Base-by-base conservation (phyloP, 257 asterid genomes). In the Leonotis leonurus region DNA sequence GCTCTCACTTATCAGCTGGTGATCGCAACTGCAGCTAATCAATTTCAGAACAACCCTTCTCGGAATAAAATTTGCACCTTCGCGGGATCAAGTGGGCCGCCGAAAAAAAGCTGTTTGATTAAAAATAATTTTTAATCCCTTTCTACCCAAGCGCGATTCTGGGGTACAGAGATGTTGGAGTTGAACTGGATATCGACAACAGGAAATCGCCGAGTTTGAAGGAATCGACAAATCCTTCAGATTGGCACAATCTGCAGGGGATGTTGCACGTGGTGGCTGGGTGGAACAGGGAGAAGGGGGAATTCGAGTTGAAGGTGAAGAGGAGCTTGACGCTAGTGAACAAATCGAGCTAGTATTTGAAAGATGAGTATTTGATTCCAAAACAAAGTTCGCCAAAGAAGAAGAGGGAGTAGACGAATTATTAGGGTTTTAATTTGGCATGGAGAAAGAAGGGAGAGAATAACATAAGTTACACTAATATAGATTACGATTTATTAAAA, bases 231-330 rank as follows among this genome's bases (percentile, higher is more conserved):
- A 85, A 78, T 22, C 85, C 92, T 2, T 66, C 95, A 2, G 98
- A 91, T 41, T 86, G 96, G 96, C 98, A 91, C 33, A 91, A 91
- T 29, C 68, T 91, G 70, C 88, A 88, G 85, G 95, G 80, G 3
- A 84, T 88, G 83, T 51, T 91, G 62, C 96, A 88, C 70, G 74
- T 68, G 2, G 88, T 86, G 57, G 85, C 87, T 0, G 96, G 98
- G 12, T 88, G 98, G 98, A 84, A 88, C 35, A 92, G 96, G 21
- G 66, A 53, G 3, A 56, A 74, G 7, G 83, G 73, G 37, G 78
- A 64, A 10, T 91, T 91, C 58, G 88, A 83, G 24, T 3, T 82
- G 86, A 84, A 71, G 79, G 87, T 86, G 27, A 75, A 81, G 58
- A 80, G 96, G 72, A 84, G 90, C 60, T 10, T 88, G 74, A 86